These are phyloP conservation scores for Brettanomyces sp. DNA, from an alignment of 805 yeast species.

Conservation along the genomic window DNA sequence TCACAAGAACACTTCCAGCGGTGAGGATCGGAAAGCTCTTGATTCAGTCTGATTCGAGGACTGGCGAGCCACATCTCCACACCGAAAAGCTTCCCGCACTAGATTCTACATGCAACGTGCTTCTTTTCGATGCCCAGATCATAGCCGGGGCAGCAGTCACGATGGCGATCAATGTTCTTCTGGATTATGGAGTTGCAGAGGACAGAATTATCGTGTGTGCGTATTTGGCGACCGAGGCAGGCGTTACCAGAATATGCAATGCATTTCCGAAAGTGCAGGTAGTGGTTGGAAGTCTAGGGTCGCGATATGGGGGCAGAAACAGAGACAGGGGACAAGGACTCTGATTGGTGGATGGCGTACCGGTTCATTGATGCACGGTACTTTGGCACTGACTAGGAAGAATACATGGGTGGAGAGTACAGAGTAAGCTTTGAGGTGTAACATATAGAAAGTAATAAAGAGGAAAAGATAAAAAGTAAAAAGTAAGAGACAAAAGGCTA, in stretches of 20 bases:
- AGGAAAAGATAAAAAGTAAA: neutral
- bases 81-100: slow-evolving; percentile 59
- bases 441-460: neutral
- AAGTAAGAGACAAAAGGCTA: slow-evolving; percentile 11
- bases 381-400: slow-evolving; percentile 50
- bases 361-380: slow-evolving; percentile 70
- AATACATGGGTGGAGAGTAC: neutral
- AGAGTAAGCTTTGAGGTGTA: neutral
- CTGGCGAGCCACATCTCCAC: slow-evolving; percentile 93
- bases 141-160: slow-evolving; percentile 90
- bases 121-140: slow-evolving; percentile 79
- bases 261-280: slow-evolving; percentile 67
- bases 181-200: slow-evolving; percentile 67
- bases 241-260: slow-evolving; percentile 58
- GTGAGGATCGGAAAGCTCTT: slow-evolving; percentile 73
- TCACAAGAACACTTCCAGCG: slow-evolving; percentile 69
- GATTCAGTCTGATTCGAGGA: slow-evolving; percentile 77
- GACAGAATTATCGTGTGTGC: slow-evolving; percentile 59
- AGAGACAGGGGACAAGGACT: slow-evolving; percentile 26
- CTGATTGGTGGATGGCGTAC: slow-evolving; percentile 51
- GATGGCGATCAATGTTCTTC: slow-evolving; percentile 83
- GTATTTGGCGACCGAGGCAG: slow-evolving; percentile 71
- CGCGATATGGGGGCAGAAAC: slow-evolving; percentile 5
- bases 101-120: slow-evolving; percentile 32
- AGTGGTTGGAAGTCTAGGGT: slow-evolving; percentile 59